Conservation (phyloP, 352 stramenopile species). For the Phytophthora hibernalis region DNA sequence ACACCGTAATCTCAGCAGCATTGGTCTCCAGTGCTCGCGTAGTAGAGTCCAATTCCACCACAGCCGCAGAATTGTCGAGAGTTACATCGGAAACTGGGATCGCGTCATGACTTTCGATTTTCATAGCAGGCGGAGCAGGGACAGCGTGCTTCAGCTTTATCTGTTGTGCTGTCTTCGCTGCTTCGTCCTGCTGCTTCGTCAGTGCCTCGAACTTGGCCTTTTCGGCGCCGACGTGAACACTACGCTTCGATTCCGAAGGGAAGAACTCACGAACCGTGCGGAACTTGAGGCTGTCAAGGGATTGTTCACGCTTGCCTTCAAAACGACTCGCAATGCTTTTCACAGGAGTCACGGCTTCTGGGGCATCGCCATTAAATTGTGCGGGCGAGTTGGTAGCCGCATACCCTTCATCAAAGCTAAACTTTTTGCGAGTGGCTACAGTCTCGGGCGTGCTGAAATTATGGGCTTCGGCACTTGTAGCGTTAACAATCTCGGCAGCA, state of each 20-base stretch:
- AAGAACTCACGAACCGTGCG: constrained; percentile 70
- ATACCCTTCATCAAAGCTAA: constrained; percentile 25
- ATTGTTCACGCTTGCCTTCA: constrained; percentile 69
- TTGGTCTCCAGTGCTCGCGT: not conserved
- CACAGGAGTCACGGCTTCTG: constrained; percentile 42
- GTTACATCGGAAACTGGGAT: not conserved
- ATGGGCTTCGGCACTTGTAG: not conserved
- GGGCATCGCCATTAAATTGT: constrained; percentile 18
- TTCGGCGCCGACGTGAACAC: constrained; percentile 41
- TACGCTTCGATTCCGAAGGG: constrained; percentile 41
- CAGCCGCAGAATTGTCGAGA: constrained; percentile 7
- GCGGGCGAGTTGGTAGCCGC: constrained; percentile 18
- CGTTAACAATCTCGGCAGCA: not conserved
- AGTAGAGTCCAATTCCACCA: not conserved
- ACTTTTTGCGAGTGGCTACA: constrained; percentile 19
- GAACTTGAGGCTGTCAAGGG: constrained; percentile 63
- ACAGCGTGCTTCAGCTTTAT: constrained; percentile 27
- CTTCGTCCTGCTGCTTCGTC: constrained; percentile 37
- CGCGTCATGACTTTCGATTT: constrained; percentile 1
- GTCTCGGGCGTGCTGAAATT: constrained; percentile 25
- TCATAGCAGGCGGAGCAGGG: not conserved
- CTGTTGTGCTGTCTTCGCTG: constrained; percentile 22
- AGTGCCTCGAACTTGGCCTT: constrained; percentile 52
- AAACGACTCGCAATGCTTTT: constrained; percentile 75
- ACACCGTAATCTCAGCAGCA: not conserved